These are phyloP conservation scores for Populus ilicifolia DNA, from an alignment of 345 rosid genomes.

Conservation along the genomic window DNA sequence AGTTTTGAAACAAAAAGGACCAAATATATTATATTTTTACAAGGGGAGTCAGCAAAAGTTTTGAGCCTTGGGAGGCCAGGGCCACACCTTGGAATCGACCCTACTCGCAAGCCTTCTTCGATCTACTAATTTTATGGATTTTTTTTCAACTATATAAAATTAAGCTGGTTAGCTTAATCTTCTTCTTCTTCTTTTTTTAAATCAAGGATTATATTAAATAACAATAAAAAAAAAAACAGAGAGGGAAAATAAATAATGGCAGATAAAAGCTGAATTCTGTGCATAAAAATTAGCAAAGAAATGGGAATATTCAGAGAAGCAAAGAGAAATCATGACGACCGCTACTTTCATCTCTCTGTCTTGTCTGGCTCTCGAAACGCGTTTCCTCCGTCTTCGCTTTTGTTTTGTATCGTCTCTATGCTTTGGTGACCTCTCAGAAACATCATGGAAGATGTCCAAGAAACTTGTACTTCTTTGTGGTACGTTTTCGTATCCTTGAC, in stretches of 20 bases:
- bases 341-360: constrained; percentile 19
- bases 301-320: background rate
- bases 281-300: constrained; percentile 16
- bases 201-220: background rate
- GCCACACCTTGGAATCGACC: too few relatives aligned
- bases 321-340: constrained; percentile 25
- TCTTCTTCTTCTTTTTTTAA: background rate
- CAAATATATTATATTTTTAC: too few relatives aligned
- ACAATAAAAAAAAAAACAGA: background rate
- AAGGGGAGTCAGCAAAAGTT: too few relatives aligned
- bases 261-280: constrained; percentile 15
- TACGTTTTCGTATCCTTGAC: background rate
- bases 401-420: constrained; percentile 8
- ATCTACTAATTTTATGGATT: background rate
- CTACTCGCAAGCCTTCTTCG: background rate
- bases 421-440: constrained; percentile 4
- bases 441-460: constrained; percentile 11
- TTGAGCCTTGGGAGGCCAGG: too few relatives aligned
- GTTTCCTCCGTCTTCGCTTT: background rate
- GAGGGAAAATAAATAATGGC: background rate
- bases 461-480: constrained; percentile 5
- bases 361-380: background rate
- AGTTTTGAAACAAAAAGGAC: too few relatives aligned
- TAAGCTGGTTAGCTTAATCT: background rate
- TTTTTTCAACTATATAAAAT: background rate